phyloP scores from a whole-genome alignment of 1,139 yeast genomes.

The Candida frijolesensis region DNA sequence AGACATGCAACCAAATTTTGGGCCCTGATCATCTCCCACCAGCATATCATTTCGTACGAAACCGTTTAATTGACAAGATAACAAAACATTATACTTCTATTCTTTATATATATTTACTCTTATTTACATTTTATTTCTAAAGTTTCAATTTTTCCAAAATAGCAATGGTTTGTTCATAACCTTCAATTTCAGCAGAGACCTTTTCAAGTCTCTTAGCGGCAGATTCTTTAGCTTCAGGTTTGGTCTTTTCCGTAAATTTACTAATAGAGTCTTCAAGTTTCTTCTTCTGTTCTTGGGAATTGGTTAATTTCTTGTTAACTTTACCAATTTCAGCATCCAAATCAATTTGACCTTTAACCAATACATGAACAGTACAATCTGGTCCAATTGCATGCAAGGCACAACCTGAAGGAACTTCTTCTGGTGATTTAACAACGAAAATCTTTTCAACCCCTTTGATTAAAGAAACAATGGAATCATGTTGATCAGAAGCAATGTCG shows the following conservation, averaged over 20 bases:
- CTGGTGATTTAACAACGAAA: constrained; percentile 54
- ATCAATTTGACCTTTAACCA: constrained; percentile 94
- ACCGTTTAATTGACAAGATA: not conserved
- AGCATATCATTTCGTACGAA: no score
- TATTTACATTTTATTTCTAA: constrained; percentile 8
- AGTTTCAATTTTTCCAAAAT: constrained; percentile 69
- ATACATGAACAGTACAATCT: constrained; percentile 80
- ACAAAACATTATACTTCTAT: no score
- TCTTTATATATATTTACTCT: not conserved
- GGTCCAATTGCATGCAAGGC: constrained; percentile 82
- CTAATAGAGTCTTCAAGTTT: constrained; percentile 48
- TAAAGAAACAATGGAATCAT: constrained; percentile 82
- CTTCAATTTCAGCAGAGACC: constrained; percentile 82
- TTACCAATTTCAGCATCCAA: constrained; percentile 86
- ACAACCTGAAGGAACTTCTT: constrained; percentile 82
- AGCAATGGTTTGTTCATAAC: constrained; percentile 75
- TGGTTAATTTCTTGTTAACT: constrained; percentile 72
- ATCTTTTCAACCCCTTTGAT: constrained; percentile 86
- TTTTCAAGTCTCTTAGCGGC: constrained; percentile 72
- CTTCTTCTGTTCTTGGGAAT: constrained; percentile 53
- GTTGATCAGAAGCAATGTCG: constrained; percentile 66
- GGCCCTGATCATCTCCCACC: no score
- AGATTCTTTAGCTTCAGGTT: constrained; percentile 75
- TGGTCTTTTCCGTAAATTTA: constrained; percentile 87
- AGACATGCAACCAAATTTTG: no score